These are phyloP conservation scores for Alternaria angustiovoidea DNA, from an alignment of 2,329 filamentous ascomycete species.

Conservation along the genomic window DNA sequence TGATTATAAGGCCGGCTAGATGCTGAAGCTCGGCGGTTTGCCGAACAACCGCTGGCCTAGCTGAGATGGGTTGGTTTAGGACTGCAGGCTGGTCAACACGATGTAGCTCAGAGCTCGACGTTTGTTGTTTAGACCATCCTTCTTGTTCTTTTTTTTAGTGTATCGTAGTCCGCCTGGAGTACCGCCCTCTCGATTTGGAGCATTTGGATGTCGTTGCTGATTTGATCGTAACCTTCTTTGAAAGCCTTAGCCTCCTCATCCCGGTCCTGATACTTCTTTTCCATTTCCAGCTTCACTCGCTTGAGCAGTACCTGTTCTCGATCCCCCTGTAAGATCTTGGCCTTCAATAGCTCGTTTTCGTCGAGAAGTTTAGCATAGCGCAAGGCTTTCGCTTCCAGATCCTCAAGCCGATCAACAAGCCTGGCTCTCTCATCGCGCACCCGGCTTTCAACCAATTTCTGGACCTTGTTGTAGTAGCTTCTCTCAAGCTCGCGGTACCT, in stretches of 20 bases:
- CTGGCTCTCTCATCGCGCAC: slow-evolving; percentile 1
- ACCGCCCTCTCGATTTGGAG: background rate
- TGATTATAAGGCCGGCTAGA: background rate
- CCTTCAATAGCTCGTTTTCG: background rate
- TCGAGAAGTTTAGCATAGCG: background rate
- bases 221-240: slow-evolving; percentile 1
- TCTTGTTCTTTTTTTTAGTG: background rate
- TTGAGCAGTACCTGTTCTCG: background rate
- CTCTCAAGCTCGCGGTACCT: background rate
- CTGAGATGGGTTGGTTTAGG: too few relatives aligned
- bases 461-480: background rate
- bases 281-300: background rate
- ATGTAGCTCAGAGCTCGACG: too few relatives aligned
- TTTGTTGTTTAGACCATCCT: background rate
- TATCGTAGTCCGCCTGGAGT: background rate
- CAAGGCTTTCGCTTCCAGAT: background rate
- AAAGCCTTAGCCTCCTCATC: background rate
- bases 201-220: background rate
- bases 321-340: background rate
- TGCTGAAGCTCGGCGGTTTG: slow-evolving; percentile 1
- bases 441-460: background rate
- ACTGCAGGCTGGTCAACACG: background rate
- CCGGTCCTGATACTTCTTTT: background rate
- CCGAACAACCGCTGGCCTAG: background rate
- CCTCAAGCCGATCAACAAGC: background rate